These are phyloP conservation scores for Rugonectria rugulosa DNA, from an alignment of 2,329 filamentous ascomycete genomes.

Conservation along the genomic window DNA sequence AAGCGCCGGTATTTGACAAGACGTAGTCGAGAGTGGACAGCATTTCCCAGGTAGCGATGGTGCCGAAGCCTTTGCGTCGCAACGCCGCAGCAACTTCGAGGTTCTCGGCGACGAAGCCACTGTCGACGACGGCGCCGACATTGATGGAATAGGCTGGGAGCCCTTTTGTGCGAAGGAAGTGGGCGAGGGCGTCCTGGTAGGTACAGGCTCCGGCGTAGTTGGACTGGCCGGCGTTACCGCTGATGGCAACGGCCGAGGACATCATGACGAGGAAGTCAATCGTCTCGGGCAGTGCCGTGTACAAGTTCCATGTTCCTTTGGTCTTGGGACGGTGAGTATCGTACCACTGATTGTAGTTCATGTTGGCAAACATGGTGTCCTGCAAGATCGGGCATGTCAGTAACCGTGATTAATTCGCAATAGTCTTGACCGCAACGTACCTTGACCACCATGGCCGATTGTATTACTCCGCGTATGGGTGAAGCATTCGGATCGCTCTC, in stretches of 20 bases:
- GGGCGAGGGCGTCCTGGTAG: conserved; percentile 47
- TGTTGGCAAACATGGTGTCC: conserved; percentile 45
- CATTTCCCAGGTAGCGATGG: conserved; percentile 21
- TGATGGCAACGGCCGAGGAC: conserved; percentile 46
- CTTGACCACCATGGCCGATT: conserved; percentile 46
- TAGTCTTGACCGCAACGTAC: neutral
- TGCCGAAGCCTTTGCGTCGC: conserved; percentile 23
- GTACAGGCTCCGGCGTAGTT: conserved; percentile 40
- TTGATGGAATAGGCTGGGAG: conserved; percentile 31
- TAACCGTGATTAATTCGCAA: neutral
- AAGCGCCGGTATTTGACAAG: neutral
- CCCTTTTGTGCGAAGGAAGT: conserved; percentile 27
- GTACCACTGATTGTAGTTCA: conserved; percentile 49
- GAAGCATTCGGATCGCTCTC: neutral
- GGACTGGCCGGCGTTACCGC: conserved; percentile 45
- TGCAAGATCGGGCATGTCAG: conserved; percentile 32
- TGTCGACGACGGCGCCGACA: conserved; percentile 35
- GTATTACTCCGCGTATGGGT: conserved; percentile 51
- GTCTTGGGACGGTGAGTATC: conserved; percentile 49
- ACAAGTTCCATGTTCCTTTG: conserved; percentile 53
- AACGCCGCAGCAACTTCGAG: conserved; percentile 25
- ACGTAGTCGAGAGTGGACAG: conserved; percentile 25
- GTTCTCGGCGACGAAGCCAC: conserved; percentile 32
- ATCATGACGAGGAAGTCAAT: conserved; percentile 51
- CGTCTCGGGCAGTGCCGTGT: conserved; percentile 36